Conservation (phyloP, 495 filamentous ascomycete genomes). For the Penicillium atrosanguineum region DNA sequence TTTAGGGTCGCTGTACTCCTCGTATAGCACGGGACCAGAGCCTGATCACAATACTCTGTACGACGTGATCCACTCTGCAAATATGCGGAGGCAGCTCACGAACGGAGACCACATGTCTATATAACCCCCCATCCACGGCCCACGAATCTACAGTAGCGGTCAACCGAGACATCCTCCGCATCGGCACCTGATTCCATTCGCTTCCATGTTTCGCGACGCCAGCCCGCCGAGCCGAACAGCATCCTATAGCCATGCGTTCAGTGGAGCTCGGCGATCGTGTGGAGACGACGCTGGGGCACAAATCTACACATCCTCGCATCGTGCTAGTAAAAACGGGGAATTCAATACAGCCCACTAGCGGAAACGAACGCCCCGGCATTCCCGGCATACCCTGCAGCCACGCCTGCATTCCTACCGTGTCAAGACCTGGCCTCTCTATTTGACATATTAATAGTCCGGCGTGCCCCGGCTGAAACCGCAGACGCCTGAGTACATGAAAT, state of each 20-base stretch:
- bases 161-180: background rate
- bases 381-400: background rate
- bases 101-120: background rate
- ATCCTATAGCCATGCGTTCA: background rate
- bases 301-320: background rate
- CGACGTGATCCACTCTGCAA: background rate
- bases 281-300: conserved; percentile 13
- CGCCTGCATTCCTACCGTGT: background rate
- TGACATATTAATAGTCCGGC: background rate
- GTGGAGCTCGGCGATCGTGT: conserved; percentile 5
- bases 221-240: background rate
- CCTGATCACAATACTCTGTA: background rate
- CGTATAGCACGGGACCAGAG: conserved; percentile 2
- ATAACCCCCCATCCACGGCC: background rate
- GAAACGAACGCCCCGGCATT: background rate
- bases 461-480: background rate
- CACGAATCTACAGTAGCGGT: too few species aligned
- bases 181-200: background rate
- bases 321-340: conserved; percentile 2
- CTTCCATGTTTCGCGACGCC: background rate
- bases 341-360: conserved; percentile 1
- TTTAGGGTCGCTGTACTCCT: background rate
- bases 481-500: background rate
- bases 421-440: background rate
- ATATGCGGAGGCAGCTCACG: background rate